A percentile compares a stretch with the other conserved stretches of the same genome.
Evolutionary conservation across 495 filamentous ascomycete genomes (phyloP).

Genomic region (Penicillium cinerascens): DNA sequence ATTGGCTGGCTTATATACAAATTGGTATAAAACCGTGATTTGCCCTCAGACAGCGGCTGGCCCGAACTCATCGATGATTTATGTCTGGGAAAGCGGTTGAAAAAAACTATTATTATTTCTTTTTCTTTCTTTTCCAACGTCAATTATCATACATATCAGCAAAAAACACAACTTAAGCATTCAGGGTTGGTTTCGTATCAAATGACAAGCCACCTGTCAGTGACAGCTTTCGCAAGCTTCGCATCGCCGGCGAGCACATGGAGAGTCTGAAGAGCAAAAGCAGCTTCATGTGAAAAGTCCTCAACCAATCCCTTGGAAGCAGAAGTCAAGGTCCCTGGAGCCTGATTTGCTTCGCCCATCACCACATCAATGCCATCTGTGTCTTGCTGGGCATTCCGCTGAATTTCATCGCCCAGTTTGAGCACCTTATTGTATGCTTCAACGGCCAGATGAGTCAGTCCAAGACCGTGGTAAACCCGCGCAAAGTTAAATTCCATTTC

Average conservation of each 20-base stretch:
- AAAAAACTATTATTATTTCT: no score
- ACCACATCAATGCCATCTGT: slow-evolving; percentile 17
- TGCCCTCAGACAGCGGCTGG: no score
- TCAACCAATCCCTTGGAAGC: slow-evolving; percentile 41
- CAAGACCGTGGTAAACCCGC: slow-evolving; percentile 75
- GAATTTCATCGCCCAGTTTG: slow-evolving; percentile 42
- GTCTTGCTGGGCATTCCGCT: slow-evolving; percentile 12
- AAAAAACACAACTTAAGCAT: not conserved
- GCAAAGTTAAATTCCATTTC: slow-evolving; percentile 91
- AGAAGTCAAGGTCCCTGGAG: not conserved
- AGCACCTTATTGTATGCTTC: slow-evolving; percentile 66
- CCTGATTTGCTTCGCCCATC: slow-evolving; percentile 26
- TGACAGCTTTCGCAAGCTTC: slow-evolving; percentile 51
- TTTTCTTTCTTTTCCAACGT: no score
- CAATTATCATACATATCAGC: not conserved
- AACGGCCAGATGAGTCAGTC: slow-evolving; percentile 71
- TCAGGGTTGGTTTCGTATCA: slow-evolving; percentile 15
- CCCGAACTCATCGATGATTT: no score
- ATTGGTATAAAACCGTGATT: no score
- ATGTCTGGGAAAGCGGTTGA: no score
- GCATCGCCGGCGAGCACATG: slow-evolving; percentile 62
- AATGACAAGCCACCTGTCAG: slow-evolving; percentile 57
- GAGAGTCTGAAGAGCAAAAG: slow-evolving; percentile 68
- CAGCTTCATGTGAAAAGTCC: slow-evolving; percentile 69
- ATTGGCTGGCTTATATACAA: no score